Conservation (phyloP, 148 eudicot genomes). For the Cornus kousa region DNA sequence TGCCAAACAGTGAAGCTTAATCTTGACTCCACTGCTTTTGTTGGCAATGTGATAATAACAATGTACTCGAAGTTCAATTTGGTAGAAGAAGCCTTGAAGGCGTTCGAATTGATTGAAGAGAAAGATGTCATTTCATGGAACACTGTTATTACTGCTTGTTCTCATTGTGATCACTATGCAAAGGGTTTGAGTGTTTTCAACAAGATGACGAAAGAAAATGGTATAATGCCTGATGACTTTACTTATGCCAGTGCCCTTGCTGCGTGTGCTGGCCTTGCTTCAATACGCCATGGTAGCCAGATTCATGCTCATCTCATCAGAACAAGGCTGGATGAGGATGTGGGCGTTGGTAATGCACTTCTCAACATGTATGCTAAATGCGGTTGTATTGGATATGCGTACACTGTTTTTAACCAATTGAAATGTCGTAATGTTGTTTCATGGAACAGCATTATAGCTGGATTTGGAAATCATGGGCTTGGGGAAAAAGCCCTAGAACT, state of each 20-base stretch:
- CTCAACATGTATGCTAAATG: slow-evolving; percentile 65
- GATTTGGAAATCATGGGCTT: slow-evolving; percentile 51
- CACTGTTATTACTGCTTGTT: slow-evolving; percentile 37
- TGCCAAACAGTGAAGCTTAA: slow-evolving; percentile 34
- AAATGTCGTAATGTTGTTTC: slow-evolving; percentile 37
- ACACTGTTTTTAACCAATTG: slow-evolving; percentile 35
- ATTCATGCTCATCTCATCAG: slow-evolving; percentile 46
- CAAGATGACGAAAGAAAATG: slow-evolving; percentile 24
- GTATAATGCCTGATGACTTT: slow-evolving; percentile 40
- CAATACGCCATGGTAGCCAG: slow-evolving; percentile 41
- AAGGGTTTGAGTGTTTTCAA: slow-evolving; percentile 40
- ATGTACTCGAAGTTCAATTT: slow-evolving; percentile 40
- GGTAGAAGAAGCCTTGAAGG: slow-evolving; percentile 38
- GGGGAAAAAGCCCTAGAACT: slow-evolving; percentile 36
- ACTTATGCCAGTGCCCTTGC: slow-evolving; percentile 50
- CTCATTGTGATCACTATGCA: slow-evolving; percentile 25
- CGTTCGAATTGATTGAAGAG: slow-evolving; percentile 35
- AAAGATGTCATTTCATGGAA: slow-evolving; percentile 64
- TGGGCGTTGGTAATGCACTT: slow-evolving; percentile 48
- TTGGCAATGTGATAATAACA: slow-evolving; percentile 40
- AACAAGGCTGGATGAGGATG: slow-evolving; percentile 30
- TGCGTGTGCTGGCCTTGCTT: slow-evolving; percentile 46
- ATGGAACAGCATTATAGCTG: slow-evolving; percentile 58
- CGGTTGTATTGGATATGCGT: slow-evolving; percentile 43
- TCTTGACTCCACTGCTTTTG: slow-evolving; percentile 36